Evolutionary conservation across 192 early-diverging fungal species (phyloP).

Genomic region (Coemansia umbellata): DNA sequence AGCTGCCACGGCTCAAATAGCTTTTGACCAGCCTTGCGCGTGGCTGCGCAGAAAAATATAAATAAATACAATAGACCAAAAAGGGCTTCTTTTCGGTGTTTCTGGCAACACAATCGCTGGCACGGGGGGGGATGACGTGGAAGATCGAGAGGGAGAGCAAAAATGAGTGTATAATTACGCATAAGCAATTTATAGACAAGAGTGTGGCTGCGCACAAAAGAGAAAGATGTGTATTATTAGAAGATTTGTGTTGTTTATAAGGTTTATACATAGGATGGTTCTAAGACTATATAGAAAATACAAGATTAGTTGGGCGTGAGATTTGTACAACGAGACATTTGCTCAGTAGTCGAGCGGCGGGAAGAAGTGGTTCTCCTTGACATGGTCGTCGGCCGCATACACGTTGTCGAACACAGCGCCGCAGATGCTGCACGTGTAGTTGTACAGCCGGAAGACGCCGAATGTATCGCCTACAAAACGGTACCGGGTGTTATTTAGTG

Average conservation of each 20-base stretch:
- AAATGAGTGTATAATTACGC: no score
- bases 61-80: no score
- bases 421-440: constrained; percentile 44
- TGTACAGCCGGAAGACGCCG: constrained; percentile 27
- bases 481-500: constrained; percentile 2
- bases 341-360: constrained; percentile 34
- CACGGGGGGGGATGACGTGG: no score
- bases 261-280: no score
- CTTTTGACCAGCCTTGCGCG: no score
- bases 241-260: neutral
- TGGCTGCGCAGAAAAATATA: no score
- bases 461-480: constrained; percentile 12
- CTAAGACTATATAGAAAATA: neutral
- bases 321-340: no score
- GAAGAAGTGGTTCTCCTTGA: constrained; percentile 48
- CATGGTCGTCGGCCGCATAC: constrained; percentile 33
- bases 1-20: neutral
- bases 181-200: no score
- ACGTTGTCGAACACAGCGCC: constrained; percentile 26
- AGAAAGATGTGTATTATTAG: neutral
- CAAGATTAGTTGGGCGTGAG: no score
- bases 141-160: no score
- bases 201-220: neutral
- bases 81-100: no score
- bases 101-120: no score